phyloP scores from a whole-genome alignment of 257 asterid genomes.

The Solanum tacnaense region DNA sequence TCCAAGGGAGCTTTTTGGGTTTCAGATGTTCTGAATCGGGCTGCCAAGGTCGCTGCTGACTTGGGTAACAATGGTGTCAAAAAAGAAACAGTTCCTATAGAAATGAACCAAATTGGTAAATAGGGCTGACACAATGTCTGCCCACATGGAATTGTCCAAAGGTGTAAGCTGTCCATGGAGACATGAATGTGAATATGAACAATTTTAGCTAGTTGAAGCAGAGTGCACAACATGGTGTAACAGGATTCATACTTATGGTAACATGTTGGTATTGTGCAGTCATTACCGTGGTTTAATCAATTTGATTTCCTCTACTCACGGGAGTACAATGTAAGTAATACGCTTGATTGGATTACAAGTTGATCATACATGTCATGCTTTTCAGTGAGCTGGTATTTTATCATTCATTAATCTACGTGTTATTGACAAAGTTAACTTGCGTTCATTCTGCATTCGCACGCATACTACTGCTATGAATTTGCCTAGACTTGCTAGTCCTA shows the following conservation, averaged over 20 bases:
- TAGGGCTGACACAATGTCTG: neutral
- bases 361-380: neutral
- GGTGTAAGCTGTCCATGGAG: neutral
- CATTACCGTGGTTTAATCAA: neutral
- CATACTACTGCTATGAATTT: neutral
- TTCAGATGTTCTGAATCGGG: conserved; percentile 35
- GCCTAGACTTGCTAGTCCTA: neutral
- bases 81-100: neutral
- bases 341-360: neutral
- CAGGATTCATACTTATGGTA: neutral
- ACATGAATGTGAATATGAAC: neutral
- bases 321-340: neutral
- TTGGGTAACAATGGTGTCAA: conserved; percentile 18
- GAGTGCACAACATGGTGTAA: neutral
- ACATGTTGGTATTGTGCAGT: neutral
- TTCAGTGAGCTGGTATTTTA: neutral
- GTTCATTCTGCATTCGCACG: neutral
- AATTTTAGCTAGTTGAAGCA: neutral
- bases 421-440: neutral
- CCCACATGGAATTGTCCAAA: neutral
- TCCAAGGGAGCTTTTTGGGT: conserved; percentile 56
- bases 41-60: conserved; percentile 45
- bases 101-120: neutral
- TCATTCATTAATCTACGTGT: neutral
- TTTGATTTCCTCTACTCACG: neutral